Evolutionary conservation across 2,329 filamentous ascomycete species (phyloP).

Genomic region (Exophiala sideris): DNA sequence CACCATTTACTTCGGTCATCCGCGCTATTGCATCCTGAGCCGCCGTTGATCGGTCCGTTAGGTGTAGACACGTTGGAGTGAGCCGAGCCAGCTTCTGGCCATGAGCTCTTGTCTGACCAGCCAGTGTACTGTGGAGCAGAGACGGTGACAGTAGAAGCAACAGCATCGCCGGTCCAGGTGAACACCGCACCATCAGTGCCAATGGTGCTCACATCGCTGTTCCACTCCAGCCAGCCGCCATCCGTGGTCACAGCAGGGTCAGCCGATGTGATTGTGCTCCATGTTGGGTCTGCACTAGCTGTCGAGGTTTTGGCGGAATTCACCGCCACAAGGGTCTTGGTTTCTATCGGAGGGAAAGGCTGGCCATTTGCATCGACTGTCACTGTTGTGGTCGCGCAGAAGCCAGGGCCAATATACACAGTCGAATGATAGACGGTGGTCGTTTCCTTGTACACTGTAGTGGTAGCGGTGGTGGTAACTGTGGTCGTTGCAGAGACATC

Average conservation of each 20-base stretch:
- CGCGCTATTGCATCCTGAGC: conserved; percentile 13
- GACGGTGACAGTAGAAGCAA: not conserved
- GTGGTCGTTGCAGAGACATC: not conserved
- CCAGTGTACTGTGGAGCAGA: conserved; percentile 8
- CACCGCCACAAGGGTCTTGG: not conserved
- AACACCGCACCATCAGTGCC: conserved; percentile 13
- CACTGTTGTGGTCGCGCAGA: conserved; percentile 12
- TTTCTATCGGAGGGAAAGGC: not conserved
- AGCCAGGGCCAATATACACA: conserved; percentile 3
- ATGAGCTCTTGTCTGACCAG: conserved; percentile 2
- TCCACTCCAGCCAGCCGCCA: conserved; percentile 3
- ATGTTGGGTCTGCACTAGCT: not conserved
- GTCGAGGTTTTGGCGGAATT: not conserved
- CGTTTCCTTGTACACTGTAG: conserved; percentile 13
- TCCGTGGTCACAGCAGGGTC: not conserved
- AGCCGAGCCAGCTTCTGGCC: conserved; percentile 9
- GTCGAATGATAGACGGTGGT: conserved; percentile 14
- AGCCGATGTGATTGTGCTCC: not conserved
- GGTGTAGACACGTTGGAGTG: conserved; percentile 14
- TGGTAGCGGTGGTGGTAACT: conserved; percentile 8
- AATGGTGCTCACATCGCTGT: conserved; percentile 12
- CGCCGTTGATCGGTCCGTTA: not conserved
- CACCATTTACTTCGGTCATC: conserved; percentile 20
- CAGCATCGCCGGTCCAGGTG: conserved; percentile 11
- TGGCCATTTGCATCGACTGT: conserved; percentile 4